Evolutionary conservation across 345 rosid genomes (phyloP).

Genomic region (Melaleuca alternifolia): DNA sequence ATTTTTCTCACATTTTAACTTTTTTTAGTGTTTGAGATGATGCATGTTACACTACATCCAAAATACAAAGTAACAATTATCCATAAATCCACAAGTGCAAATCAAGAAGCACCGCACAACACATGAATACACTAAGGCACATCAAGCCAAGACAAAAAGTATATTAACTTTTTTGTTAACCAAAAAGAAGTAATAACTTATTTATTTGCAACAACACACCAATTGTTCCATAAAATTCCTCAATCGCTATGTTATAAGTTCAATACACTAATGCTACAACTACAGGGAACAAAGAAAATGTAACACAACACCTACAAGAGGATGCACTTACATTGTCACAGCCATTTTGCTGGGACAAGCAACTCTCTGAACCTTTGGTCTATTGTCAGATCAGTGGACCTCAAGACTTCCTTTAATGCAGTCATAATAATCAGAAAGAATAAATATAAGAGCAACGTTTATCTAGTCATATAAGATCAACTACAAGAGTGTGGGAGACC

Average conservation of each 20-base stretch:
- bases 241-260: not conserved
- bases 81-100: not conserved
- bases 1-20: not conserved
- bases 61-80: not conserved
- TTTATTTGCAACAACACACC: not conserved
- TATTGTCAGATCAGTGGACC: not conserved
- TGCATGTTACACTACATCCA: not conserved
- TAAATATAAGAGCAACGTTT: not conserved
- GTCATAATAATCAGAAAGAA: not conserved
- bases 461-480: not conserved
- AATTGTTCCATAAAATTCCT: not conserved
- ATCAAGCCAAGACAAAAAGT: not conserved
- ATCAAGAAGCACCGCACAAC: not conserved
- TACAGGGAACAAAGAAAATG: not conserved
- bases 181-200: not conserved
- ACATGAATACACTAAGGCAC: not conserved
- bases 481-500: not conserved
- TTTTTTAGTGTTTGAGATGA: not conserved
- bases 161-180: not conserved
- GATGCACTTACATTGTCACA: not conserved
- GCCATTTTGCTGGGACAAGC: not conserved
- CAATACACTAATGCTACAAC: not conserved
- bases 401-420: not conserved
- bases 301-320: not conserved
- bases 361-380: not conserved